phyloP scores from a whole-genome alignment of 2,329 filamentous ascomycete genomes.

The Diplodia corticola region DNA sequence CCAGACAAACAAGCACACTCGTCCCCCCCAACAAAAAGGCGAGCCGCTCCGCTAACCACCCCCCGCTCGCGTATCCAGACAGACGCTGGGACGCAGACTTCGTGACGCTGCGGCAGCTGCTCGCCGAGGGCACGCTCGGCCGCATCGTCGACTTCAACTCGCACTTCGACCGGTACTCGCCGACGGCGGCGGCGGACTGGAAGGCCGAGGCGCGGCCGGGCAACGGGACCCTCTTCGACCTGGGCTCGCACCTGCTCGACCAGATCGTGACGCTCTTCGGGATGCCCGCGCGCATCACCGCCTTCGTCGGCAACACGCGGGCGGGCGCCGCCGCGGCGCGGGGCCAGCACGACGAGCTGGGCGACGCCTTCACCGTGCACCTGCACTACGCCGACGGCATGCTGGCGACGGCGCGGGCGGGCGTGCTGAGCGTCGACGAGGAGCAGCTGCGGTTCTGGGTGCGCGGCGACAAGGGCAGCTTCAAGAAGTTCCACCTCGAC shows the following conservation, averaged over 20 bases:
- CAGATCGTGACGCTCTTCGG: constrained; percentile 73
- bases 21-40: background rate
- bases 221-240: constrained; percentile 69
- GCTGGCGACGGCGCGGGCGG: constrained; percentile 68
- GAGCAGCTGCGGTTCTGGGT: constrained; percentile 76
- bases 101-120: constrained; percentile 64
- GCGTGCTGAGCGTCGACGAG: constrained; percentile 66
- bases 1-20: background rate
- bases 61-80: constrained; percentile 39
- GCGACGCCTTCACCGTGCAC: constrained; percentile 59
- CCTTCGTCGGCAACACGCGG: constrained; percentile 67
- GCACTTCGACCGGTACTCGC: constrained; percentile 75
- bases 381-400: constrained; percentile 64
- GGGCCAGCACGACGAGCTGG: constrained; percentile 52
- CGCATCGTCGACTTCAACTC: constrained; percentile 76
- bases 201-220: constrained; percentile 66
- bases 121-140: constrained; percentile 62
- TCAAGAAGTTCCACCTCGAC: constrained; percentile 71
- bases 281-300: constrained; percentile 65
- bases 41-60: background rate
- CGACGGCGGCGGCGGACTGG: constrained; percentile 57
- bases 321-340: constrained; percentile 40
- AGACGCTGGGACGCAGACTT: constrained; percentile 79
- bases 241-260: constrained; percentile 75
- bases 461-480: constrained; percentile 71